A percentile compares a stretch with the other conserved stretches of the same genome.
phyloP scores from a whole-genome alignment of 352 stramenopile species.

The Globisporangium middletonii region DNA sequence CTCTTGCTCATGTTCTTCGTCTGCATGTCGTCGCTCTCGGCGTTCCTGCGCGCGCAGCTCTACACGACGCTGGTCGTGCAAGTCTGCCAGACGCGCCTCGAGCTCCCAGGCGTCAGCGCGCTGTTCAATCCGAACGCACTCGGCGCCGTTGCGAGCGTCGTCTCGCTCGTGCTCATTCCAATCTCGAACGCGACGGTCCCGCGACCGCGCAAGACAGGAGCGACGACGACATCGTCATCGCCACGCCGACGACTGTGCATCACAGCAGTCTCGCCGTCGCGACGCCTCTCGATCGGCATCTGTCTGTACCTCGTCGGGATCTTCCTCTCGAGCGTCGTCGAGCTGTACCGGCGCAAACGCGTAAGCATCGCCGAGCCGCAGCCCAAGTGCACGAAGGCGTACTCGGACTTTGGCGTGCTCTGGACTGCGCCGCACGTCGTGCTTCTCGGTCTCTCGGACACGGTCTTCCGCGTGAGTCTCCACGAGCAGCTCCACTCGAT shows the following conservation, averaged over 20 bases:
- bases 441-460: slow-evolving; percentile 46
- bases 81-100: slow-evolving; percentile 45
- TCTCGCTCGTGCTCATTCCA: slow-evolving; percentile 14
- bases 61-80: slow-evolving; percentile 67
- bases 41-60: slow-evolving; percentile 65
- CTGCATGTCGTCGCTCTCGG: slow-evolving; percentile 37
- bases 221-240: neutral
- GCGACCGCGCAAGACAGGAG: too few species aligned
- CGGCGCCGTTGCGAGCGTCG: slow-evolving; percentile 14
- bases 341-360: slow-evolving; percentile 64
- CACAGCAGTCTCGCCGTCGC: slow-evolving; percentile 16
- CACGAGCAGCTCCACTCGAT: slow-evolving; percentile 49
- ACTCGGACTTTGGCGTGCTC: slow-evolving; percentile 38
- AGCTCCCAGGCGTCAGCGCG: slow-evolving; percentile 20
- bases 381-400: slow-evolving; percentile 23
- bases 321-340: slow-evolving; percentile 70
- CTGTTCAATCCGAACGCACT: slow-evolving; percentile 38
- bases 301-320: slow-evolving; percentile 53
- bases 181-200: slow-evolving; percentile 9
- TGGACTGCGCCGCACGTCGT: slow-evolving; percentile 56
- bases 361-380: slow-evolving; percentile 11
- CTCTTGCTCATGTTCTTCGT: slow-evolving; percentile 31
- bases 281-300: slow-evolving; percentile 43
- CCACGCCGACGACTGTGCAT: neutral
- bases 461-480: slow-evolving; percentile 55